These are phyloP conservation scores for Saccharum hybrid DNA, from an alignment of 202 grass and related monocot species.

Conservation along the genomic window DNA sequence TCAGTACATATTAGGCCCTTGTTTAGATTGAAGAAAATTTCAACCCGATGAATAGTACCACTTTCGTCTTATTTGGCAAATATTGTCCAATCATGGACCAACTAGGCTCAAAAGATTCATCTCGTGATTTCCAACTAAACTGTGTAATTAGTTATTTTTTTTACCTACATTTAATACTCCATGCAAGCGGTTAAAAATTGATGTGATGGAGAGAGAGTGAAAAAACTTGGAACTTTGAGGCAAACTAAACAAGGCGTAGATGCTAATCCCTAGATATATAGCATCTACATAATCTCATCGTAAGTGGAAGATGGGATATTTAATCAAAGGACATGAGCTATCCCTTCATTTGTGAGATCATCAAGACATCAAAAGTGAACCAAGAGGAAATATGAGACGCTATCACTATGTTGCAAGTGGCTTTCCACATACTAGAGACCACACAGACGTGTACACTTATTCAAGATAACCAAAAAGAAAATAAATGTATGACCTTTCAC, in stretches of 20 bases:
- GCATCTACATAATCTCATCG: neutral
- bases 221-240: too few relatives aligned
- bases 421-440: neutral
- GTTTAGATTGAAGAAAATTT: too few relatives aligned
- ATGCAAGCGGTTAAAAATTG: too few relatives aligned
- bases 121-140: too few relatives aligned
- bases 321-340: neutral
- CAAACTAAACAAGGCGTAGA: too few relatives aligned
- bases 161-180: too few relatives aligned
- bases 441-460: neutral
- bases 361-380: neutral
- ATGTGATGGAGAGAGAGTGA: too few relatives aligned
- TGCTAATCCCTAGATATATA: neutral
- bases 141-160: too few relatives aligned
- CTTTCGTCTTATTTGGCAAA: too few relatives aligned
- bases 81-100: too few relatives aligned
- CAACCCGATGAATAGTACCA: too few relatives aligned
- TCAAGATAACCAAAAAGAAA: neutral
- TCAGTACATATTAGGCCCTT: neutral
- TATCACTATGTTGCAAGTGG: neutral
- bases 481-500: neutral
- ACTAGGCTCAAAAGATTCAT: too few relatives aligned
- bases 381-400: neutral
- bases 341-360: neutral
- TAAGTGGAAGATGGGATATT: neutral